Conservation (phyloP, 176 grass and related monocot genomes). For the maize (Zea mays) region DNA sequence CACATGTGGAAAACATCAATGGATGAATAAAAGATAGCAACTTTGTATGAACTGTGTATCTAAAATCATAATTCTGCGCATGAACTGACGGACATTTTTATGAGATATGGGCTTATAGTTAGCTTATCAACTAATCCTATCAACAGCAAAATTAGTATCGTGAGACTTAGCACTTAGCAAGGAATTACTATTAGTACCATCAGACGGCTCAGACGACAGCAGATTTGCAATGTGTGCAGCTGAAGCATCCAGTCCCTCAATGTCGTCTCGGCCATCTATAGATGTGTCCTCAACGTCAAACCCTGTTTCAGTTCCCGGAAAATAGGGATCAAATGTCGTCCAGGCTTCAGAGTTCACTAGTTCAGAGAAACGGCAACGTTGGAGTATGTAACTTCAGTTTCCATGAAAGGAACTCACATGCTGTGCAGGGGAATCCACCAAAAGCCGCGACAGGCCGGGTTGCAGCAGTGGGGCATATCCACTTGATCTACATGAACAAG, state of each 20-base stretch:
- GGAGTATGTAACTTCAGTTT: background rate
- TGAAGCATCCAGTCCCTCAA: slow-evolving; percentile 76
- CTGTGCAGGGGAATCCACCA: slow-evolving; percentile 93
- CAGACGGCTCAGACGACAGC: slow-evolving; percentile 70
- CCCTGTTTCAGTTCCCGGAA: slow-evolving; percentile 54
- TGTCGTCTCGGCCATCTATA: slow-evolving; percentile 71
- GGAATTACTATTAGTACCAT: slow-evolving; percentile 61
- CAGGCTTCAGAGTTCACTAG: slow-evolving; percentile 15
- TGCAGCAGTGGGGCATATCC: slow-evolving; percentile 91
- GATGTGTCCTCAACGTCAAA: slow-evolving; percentile 72
- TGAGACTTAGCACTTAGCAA: background rate
- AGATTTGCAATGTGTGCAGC: slow-evolving; percentile 88
- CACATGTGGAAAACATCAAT: slow-evolving; percentile 13
- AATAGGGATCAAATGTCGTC: slow-evolving; percentile 8
- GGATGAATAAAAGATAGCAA: background rate
- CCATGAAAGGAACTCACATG: slow-evolving; percentile 57
- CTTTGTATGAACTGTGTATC: background rate
- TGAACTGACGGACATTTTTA: background rate
- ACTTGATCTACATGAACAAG: slow-evolving; percentile 72
- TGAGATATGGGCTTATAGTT: background rate
- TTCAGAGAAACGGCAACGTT: slow-evolving; percentile 5
- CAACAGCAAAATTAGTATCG: background rate
- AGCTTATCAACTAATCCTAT: background rate
- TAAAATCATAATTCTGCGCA: background rate
- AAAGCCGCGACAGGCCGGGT: slow-evolving; percentile 70